Base-by-base conservation (phyloP, 306 rosid species). In the Acacia acuminata region DNA sequence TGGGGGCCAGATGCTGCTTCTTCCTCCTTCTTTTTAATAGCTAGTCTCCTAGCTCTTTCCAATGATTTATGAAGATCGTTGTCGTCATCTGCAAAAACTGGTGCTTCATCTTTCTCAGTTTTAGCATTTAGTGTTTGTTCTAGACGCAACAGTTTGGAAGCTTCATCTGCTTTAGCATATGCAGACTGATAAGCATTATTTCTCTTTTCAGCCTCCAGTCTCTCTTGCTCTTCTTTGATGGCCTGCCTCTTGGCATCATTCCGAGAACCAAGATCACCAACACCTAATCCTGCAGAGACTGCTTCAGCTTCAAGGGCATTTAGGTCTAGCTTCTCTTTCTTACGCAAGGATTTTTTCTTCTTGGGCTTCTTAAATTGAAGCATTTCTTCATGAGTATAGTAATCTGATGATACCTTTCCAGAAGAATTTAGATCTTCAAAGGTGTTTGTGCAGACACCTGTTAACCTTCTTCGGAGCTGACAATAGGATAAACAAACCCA, bases 261-360 rank as follows among this genome's bases (percentile, higher is more conserved):
- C 81, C 98, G 89, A 82, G 98, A 88, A 88, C 99, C 99, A 74
- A 90, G 98, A 81, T 96, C 99, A 50, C 92, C 90, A 79, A 60
- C 91, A 85, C 99, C 99, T 86, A 96, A 85, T 81, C 99, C 99
- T 44, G 94, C 86, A 88, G 97, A 87, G 69, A 91, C 75, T 71
- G 99, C 99, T 86, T 96, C 99, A 44, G 94, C 94, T 90, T 94
- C 98, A 85, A 96, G 98, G 82, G 97, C 96, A 78, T 88, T 92
- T 66, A 94, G 65, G 84, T 96, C 99, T 55, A 96, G 91, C 90
- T 92, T 96, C 81, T 94, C 99, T 84, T 88, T 96, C 88, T 94
- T 96, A 69, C 97, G 91, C 79, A 96, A 85, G 83, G 98, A 83
- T 81, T 96, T 96, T 84, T 92, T 96, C 90, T 96, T 96, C 89